These are phyloP conservation scores for Aspergillus awamori DNA, from an alignment of 2,329 filamentous ascomycete genomes.

Conservation along the genomic window DNA sequence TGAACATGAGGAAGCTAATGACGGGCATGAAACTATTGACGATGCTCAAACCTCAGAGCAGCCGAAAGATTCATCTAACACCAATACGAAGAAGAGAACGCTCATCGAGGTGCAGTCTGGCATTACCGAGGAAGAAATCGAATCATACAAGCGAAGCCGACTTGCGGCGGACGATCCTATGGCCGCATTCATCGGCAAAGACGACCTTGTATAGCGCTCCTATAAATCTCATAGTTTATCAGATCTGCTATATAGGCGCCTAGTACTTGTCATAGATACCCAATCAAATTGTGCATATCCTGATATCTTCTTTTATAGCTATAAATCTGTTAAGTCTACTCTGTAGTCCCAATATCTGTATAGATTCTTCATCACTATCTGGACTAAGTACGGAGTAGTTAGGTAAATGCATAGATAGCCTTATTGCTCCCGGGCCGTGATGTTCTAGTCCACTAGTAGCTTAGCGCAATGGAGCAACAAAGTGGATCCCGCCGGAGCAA, in stretches of 20 bases:
- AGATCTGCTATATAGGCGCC: conserved; percentile 12
- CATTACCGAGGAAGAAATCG: conserved; percentile 80
- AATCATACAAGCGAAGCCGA: conserved; percentile 78
- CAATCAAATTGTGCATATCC: conserved; percentile 8
- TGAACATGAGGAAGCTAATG: conserved; percentile 21
- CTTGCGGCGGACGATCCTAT: conserved; percentile 80
- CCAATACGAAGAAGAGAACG: conserved; percentile 68
- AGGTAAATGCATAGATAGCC: background rate
- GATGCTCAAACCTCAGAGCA: conserved; percentile 31
- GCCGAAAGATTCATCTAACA: conserved; percentile 35
- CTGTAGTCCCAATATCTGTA: background rate
- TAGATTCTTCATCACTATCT: background rate
- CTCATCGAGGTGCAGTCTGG: conserved; percentile 77
- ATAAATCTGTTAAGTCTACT: background rate
- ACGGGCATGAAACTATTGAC: conserved; percentile 19
- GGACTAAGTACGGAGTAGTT: no score
- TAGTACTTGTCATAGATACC: conserved; percentile 17
- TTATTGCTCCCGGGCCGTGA: background rate
- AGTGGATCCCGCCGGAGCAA: background rate
- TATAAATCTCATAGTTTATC: background rate
- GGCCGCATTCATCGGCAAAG: conserved; percentile 76
- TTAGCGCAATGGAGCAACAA: background rate
- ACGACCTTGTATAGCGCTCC: conserved; percentile 59
- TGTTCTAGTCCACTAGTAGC: background rate
- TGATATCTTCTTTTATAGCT: background rate